These are phyloP conservation scores for Decorospora gaudefroyi DNA, from an alignment of 2,329 filamentous ascomycete genomes.

Conservation along the genomic window DNA sequence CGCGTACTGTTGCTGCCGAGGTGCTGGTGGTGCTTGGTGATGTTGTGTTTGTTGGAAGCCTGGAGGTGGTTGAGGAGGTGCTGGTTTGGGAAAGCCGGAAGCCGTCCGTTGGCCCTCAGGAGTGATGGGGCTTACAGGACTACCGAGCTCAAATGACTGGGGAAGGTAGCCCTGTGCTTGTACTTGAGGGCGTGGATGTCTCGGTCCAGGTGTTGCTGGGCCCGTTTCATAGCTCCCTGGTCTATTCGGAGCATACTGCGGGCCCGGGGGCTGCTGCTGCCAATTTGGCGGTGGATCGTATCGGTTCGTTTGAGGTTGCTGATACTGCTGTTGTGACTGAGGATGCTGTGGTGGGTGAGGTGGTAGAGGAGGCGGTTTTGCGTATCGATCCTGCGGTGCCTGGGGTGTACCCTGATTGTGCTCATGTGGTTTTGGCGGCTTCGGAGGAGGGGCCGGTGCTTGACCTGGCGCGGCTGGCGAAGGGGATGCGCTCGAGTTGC, in stretches of 20 bases:
- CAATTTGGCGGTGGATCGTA: conserved; percentile 25
- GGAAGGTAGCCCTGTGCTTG: conserved; percentile 32
- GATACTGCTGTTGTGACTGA: conserved; percentile 22
- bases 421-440: conserved; percentile 53
- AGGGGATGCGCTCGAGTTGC: conserved; percentile 41
- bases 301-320: conserved; percentile 27
- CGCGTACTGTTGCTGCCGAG: conserved; percentile 20
- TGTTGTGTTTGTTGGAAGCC: conserved; percentile 23
- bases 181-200: conserved; percentile 33
- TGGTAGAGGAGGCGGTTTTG: conserved; percentile 42
- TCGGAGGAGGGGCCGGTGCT: conserved; percentile 50
- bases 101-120: conserved; percentile 33
- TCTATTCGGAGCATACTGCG: conserved; percentile 24
- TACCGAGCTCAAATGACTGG: conserved; percentile 34
- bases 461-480: conserved; percentile 39
- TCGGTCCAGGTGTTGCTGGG: conserved; percentile 36
- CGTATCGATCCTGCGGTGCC: conserved; percentile 34
- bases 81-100: conserved; percentile 29
- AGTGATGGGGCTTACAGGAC: conserved; percentile 47
- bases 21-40: conserved; percentile 17
- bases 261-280: conserved; percentile 21
- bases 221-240: conserved; percentile 33
- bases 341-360: conserved; percentile 40
- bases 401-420: conserved; percentile 31
- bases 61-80: conserved; percentile 22